Evolutionary conservation across 768 basidiomycete genomes (phyloP).

Genomic region (Strobilomyces confusus): DNA sequence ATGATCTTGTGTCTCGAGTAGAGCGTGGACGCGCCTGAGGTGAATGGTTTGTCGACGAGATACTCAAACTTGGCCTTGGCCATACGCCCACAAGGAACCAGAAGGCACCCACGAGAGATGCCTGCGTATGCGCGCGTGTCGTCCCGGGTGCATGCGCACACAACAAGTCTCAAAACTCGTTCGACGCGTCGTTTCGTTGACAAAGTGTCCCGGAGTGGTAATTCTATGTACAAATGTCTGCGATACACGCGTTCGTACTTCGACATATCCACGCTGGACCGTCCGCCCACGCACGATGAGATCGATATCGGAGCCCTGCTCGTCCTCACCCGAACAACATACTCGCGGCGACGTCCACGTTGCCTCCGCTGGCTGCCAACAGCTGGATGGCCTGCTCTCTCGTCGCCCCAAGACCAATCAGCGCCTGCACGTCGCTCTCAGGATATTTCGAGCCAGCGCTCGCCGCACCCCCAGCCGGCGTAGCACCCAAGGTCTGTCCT

Average conservation of each 20-base stretch:
- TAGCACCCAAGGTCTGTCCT: constrained; percentile 55
- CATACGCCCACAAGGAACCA: too few species aligned
- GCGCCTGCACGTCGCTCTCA: constrained; percentile 57
- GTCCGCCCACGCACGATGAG: background rate
- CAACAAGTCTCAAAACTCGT: too few species aligned
- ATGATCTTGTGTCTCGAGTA: background rate
- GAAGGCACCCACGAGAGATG: too few species aligned
- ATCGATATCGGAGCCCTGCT: background rate
- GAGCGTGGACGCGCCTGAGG: too few species aligned
- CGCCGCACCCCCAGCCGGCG: constrained; percentile 29
- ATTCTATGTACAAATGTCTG: constrained; percentile 4
- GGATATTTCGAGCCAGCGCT: constrained; percentile 51
- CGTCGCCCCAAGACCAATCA: constrained; percentile 76
- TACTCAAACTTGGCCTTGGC: too few species aligned
- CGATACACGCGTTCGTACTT: background rate
- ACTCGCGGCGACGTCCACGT: constrained; percentile 85
- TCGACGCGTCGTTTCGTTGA: background rate
- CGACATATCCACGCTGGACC: background rate
- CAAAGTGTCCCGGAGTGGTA: background rate
- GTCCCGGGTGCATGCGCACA: background rate
- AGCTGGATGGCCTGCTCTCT: constrained; percentile 74
- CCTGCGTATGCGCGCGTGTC: too few species aligned
- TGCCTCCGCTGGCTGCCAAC: constrained; percentile 78
- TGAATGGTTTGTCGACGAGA: too few species aligned
- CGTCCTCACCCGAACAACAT: constrained; percentile 64